A percentile compares a stretch with the other conserved stretches of the same genome.
Conservation (phyloP, 2,329 filamentous ascomycete genomes). For the Sporothrix inflata region DNA sequence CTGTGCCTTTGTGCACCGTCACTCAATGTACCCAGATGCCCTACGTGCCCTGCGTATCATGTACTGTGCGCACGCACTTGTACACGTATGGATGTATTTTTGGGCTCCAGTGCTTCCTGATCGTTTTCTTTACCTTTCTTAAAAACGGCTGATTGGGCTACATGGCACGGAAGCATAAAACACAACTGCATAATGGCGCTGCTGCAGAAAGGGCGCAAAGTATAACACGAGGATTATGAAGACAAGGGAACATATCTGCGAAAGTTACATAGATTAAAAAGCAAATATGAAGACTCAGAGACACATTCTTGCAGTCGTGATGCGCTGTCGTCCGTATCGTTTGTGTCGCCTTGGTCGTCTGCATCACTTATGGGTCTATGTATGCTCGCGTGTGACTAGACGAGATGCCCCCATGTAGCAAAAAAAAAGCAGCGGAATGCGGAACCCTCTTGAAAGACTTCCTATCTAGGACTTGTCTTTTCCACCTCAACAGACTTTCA, state of each 20-base stretch:
- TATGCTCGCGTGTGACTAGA: neutral
- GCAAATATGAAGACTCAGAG: too few species aligned
- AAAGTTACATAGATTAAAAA: too few species aligned
- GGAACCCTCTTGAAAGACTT: constrained; percentile 14
- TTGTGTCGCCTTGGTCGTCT: neutral
- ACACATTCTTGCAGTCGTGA: neutral
- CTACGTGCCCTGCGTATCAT: neutral
- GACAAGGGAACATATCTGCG: too few species aligned
- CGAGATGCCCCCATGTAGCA: neutral
- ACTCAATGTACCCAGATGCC: neutral
- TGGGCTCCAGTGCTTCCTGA: neutral
- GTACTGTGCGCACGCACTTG: neutral
- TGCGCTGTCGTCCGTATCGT: neutral
- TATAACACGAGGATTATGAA: neutral
- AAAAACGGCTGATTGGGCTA: neutral
- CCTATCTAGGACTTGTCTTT: constrained; percentile 16
- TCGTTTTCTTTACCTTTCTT: neutral
- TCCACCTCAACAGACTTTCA: neutral
- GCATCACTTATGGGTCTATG: neutral
- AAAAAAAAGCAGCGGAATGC: neutral
- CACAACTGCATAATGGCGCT: neutral
- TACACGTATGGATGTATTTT: neutral
- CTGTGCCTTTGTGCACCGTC: neutral
- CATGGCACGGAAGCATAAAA: neutral
- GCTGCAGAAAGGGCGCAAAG: neutral